A percentile compares a stretch with the other conserved stretches of the same genome.
phyloP scores from a whole-genome alignment of 371 early-diverging fungal species.

The Zychaea mexicana region DNA sequence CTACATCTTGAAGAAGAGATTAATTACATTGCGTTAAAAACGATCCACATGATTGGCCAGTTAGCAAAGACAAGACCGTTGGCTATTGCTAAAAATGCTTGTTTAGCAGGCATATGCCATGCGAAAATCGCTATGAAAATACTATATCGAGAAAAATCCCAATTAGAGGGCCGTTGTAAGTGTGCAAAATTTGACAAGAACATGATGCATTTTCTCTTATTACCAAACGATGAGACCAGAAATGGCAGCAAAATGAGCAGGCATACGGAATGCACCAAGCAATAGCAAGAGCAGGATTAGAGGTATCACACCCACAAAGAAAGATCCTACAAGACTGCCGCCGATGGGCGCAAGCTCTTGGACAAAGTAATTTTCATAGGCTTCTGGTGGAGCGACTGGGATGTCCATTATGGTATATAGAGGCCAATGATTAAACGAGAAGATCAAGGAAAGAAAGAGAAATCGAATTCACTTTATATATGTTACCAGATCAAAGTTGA shows the following conservation, averaged over 20 bases:
- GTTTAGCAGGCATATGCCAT: slow-evolving; percentile 58
- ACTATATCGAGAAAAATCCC: slow-evolving; percentile 18
- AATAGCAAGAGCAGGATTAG: slow-evolving; percentile 36
- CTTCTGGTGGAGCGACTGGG: slow-evolving; percentile 26
- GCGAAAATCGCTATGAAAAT: slow-evolving; percentile 56
- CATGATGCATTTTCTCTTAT: neutral
- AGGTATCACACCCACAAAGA: slow-evolving; percentile 51
- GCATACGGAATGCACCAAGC: slow-evolving; percentile 37
- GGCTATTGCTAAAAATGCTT: slow-evolving; percentile 41
- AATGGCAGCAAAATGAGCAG: slow-evolving; percentile 40
- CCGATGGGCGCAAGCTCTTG: slow-evolving; percentile 45
- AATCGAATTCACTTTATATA: too few relatives aligned
- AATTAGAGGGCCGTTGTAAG: neutral
- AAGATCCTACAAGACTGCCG: slow-evolving; percentile 45
- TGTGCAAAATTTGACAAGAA: neutral
- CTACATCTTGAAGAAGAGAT: too few relatives aligned
- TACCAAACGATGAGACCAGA: slow-evolving; percentile 42
- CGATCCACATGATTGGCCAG: slow-evolving; percentile 63
- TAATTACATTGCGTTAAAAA: slow-evolving; percentile 48
- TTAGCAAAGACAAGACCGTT: slow-evolving; percentile 52
- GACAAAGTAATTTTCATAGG: slow-evolving; percentile 37
- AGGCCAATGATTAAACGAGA: neutral
- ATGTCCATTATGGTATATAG: slow-evolving; percentile 15
- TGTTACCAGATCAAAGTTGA: too few relatives aligned
- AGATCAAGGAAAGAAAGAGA: too few relatives aligned